A percentile compares a stretch with the other conserved stretches of the same genome.
These are phyloP conservation scores for Verticillium nubilum DNA, from an alignment of 2,329 filamentous ascomycete species.

Conservation along the genomic window DNA sequence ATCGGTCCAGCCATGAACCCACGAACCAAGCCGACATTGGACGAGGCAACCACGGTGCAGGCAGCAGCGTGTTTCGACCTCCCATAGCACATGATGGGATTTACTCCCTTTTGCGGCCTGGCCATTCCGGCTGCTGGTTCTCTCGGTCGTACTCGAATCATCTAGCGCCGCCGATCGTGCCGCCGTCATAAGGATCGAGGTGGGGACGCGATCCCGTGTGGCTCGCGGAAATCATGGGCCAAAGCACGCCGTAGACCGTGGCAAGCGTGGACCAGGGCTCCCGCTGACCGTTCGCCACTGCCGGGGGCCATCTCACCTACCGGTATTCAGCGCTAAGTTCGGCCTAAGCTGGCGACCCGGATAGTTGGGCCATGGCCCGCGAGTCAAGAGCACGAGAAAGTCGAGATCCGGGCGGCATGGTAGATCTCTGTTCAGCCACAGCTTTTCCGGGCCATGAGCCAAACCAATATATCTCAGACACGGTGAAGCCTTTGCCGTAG, in stretches of 20 bases:
- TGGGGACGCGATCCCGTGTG: not conserved
- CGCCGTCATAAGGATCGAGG: not conserved
- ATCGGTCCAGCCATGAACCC: not conserved
- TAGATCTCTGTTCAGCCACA: not conserved
- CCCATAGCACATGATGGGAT: not conserved
- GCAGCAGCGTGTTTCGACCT: not conserved
- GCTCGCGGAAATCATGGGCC: not conserved
- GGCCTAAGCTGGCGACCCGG: not conserved
- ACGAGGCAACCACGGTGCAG: not conserved
- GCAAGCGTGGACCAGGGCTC: not conserved
- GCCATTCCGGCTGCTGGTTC: not conserved
- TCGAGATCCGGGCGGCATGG: not conserved
- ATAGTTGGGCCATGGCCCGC: not conserved
- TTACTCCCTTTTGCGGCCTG: not conserved
- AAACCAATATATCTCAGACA: too few species aligned
- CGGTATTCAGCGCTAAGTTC: not conserved
- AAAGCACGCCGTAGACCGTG: not conserved
- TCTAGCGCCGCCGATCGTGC: not conserved
- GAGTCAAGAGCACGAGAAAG: not conserved
- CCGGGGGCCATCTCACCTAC: not conserved
- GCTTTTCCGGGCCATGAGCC: too few species aligned
- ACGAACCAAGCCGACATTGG: not conserved
- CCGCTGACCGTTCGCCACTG: not conserved
- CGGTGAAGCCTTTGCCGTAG: too few species aligned
- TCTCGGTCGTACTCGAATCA: not conserved